Percentiles rank a stretch among this genome's conserved stretches.
Evolutionary conservation across 805 yeast species (phyloP).

Genomic region (Candida gorgasii): DNA sequence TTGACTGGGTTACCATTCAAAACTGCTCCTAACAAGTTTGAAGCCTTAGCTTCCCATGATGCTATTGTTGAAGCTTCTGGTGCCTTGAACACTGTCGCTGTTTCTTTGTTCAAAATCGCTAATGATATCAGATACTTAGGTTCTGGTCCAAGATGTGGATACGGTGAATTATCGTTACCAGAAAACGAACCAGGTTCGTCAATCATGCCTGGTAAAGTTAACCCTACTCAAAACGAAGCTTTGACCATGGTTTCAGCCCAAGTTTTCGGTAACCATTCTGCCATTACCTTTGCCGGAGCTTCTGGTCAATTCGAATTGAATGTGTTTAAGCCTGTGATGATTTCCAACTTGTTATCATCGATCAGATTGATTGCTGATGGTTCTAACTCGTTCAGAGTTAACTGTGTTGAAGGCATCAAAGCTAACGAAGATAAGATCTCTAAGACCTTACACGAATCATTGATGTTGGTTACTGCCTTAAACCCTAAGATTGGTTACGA

Average conservation of each 20-base stretch:
- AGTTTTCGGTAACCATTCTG: constrained; percentile 94
- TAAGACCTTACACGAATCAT: constrained; percentile 87
- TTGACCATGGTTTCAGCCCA: constrained; percentile 97
- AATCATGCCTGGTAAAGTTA: constrained; percentile 99
- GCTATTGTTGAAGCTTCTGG: constrained; percentile 98
- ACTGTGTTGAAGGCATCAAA: constrained; percentile 92
- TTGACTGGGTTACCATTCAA: constrained; percentile 86
- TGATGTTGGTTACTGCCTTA: constrained; percentile 97
- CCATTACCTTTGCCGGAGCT: constrained; percentile 97
- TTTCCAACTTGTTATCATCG: constrained; percentile 84
- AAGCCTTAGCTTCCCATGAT: constrained; percentile 98
- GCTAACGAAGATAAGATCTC: constrained; percentile 89
- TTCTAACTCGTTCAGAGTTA: constrained; percentile 80
- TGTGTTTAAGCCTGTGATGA: constrained; percentile 96
- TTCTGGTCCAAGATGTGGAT: constrained; percentile 99
- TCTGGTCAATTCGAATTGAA: constrained; percentile 98
- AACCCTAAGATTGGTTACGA: constrained; percentile 99
- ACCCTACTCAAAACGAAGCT: constrained; percentile 99
- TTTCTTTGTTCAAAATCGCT: constrained; percentile 92
- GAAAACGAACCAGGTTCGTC: constrained; percentile 99
- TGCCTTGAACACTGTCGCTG: constrained; percentile 93
- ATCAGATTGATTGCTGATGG: constrained; percentile 90
- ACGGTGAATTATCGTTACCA: constrained; percentile 92
- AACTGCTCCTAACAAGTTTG: constrained; percentile 98
- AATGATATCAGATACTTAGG: constrained; percentile 98